Evolutionary conservation across 73 alveolate species (phyloP).

Genomic region (Tetrahymena borealis): DNA sequence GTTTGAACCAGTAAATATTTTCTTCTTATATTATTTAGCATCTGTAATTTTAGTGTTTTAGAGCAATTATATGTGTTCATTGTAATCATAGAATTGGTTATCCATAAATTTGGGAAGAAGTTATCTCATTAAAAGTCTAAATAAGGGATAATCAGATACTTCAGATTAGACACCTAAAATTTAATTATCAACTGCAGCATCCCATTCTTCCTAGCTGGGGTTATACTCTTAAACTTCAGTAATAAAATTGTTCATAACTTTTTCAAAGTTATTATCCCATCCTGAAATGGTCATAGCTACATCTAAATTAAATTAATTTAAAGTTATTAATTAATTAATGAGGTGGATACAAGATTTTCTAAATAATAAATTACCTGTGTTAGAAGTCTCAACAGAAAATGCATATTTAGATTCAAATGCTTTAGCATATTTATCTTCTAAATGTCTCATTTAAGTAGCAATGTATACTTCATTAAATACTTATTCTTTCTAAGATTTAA

Average conservation of each 20-base stretch:
- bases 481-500: background rate
- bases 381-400: background rate
- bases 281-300: background rate
- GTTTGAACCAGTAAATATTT: background rate
- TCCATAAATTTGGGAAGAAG: background rate
- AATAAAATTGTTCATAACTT: background rate
- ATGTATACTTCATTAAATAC: background rate
- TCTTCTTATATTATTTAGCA: background rate
- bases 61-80: background rate
- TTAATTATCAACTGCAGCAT: background rate
- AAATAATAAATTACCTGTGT: background rate
- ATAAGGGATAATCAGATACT: background rate
- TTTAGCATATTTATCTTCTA: background rate
- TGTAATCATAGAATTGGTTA: background rate
- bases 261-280: background rate
- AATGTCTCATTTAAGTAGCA: background rate
- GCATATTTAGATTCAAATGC: background rate
- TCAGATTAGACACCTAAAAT: background rate
- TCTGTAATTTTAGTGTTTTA: background rate
- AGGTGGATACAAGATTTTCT: too few species aligned
- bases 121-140: background rate
- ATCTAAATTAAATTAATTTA: background rate
- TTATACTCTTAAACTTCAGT: background rate
- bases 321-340: background rate
- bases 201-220: background rate